phyloP scores from a whole-genome alignment of 768 basidiomycete genomes.

The Pleurotus citrinopileatus region DNA sequence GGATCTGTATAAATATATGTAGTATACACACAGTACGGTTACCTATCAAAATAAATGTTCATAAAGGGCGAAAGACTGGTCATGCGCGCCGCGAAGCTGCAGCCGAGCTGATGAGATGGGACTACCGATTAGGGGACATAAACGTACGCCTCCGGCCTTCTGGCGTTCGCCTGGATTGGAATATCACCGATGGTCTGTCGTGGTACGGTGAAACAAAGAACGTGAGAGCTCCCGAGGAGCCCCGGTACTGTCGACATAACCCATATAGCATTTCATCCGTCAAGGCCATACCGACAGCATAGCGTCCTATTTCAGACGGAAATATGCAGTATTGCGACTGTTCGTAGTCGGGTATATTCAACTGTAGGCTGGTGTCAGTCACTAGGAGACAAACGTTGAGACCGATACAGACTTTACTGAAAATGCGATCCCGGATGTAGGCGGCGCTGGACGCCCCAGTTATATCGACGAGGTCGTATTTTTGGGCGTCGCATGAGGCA shows the following conservation, averaged over 20 bases:
- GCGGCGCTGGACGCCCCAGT: slow-evolving; percentile 43
- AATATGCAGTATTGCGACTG: slow-evolving; percentile 40
- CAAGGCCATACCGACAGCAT: slow-evolving; percentile 38
- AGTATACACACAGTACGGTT: background rate
- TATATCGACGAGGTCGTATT: slow-evolving; percentile 47
- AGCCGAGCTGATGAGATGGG: background rate
- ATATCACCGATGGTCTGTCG: slow-evolving; percentile 31
- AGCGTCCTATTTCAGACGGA: slow-evolving; percentile 45
- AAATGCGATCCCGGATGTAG: slow-evolving; percentile 42
- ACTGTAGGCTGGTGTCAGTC: slow-evolving; percentile 21
- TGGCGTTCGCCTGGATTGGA: slow-evolving; percentile 4
- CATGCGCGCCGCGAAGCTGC: background rate
- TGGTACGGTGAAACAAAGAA: slow-evolving; percentile 48
- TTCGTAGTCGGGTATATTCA: slow-evolving; percentile 40
- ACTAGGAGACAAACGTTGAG: background rate
- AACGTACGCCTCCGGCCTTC: slow-evolving; percentile 3
- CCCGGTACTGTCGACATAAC: slow-evolving; percentile 41
- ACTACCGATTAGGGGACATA: background rate
- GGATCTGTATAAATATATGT: background rate
- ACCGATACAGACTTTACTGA: slow-evolving; percentile 34
- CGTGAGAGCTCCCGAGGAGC: slow-evolving; percentile 46
- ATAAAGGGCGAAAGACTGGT: background rate
- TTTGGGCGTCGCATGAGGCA: slow-evolving; percentile 47
- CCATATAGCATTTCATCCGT: slow-evolving; percentile 37
- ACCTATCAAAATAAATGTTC: no score